These are phyloP conservation scores for Maudiozyma barnettii DNA, from an alignment of 805 yeast genomes.

Conservation along the genomic window DNA sequence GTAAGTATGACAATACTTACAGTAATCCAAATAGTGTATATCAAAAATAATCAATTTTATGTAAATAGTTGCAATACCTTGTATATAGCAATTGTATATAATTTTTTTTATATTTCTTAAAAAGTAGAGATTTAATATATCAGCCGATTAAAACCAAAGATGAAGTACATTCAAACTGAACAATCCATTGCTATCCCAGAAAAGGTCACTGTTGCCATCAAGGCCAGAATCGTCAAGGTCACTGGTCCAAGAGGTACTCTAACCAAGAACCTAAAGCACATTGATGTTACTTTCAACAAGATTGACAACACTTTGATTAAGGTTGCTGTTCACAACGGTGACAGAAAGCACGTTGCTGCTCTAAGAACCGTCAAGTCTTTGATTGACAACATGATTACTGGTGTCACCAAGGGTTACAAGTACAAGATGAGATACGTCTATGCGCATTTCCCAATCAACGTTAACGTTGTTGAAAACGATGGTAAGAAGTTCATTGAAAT, in stretches of 20 bases:
- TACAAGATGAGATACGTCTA: constrained; percentile 99
- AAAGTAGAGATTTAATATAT: background rate
- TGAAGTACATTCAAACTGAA: constrained; percentile 86
- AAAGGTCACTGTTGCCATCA: constrained; percentile 84
- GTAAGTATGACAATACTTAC: no score
- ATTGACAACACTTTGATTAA: constrained; percentile 65
- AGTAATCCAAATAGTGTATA: no score
- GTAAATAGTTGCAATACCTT: background rate
- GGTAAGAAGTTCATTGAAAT: constrained; percentile 75
- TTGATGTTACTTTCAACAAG: constrained; percentile 88
- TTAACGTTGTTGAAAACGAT: constrained; percentile 76
- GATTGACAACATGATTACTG: constrained; percentile 87
- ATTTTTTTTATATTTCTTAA: background rate
- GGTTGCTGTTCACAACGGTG: constrained; percentile 95
- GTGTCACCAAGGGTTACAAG: constrained; percentile 98
- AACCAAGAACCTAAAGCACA: constrained; percentile 84
- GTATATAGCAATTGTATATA: background rate
- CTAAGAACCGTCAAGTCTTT: constrained; percentile 97
- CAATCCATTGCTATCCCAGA: constrained; percentile 81
- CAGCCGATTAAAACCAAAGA: constrained; percentile 49
- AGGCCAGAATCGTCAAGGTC: constrained; percentile 82
- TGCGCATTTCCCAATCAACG: constrained; percentile 99
- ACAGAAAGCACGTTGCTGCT: constrained; percentile 99
- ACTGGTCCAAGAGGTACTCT: constrained; percentile 97
- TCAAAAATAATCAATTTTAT: no score